Percentiles rank a stretch among this genome's conserved stretches.
Evolutionary conservation across 345 rosid genomes (phyloP).

Genomic region (Populus deltoides): DNA sequence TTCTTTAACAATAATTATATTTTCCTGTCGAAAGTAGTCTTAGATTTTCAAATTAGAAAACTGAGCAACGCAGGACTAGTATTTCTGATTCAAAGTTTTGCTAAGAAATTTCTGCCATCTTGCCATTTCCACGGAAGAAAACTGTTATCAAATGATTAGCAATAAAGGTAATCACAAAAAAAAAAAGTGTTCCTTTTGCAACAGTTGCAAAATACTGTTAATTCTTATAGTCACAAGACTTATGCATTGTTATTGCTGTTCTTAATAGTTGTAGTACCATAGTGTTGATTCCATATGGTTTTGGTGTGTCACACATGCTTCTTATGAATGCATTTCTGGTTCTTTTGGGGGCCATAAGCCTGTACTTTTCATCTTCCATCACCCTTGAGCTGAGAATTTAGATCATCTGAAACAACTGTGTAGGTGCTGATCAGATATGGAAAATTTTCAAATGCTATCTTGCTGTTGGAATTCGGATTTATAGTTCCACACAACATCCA

Average conservation of each 20-base stretch:
- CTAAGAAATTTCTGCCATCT: neutral
- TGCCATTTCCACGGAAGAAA: neutral
- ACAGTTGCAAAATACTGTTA: no score
- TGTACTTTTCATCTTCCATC: neutral
- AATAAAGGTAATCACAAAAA: no score
- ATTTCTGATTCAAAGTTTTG: neutral
- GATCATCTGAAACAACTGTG: constrained; percentile 12
- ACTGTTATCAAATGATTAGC: no score
- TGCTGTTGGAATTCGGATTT: constrained; percentile 81
- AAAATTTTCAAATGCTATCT: constrained; percentile 64
- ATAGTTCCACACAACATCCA: constrained; percentile 59
- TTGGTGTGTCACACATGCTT: neutral
- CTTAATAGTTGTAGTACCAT: no score
- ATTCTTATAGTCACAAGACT: no score
- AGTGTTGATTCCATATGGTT: neutral
- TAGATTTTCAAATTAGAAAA: neutral
- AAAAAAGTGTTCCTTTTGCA: no score
- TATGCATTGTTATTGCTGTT: no score
- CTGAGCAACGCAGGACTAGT: neutral
- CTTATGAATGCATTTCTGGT: neutral
- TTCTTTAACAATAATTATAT: neutral
- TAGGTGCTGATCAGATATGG: constrained; percentile 76
- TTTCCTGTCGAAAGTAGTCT: neutral
- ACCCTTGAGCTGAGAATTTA: neutral
- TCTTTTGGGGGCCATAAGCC: neutral